Conservation (phyloP, 2,329 filamentous ascomycete species). For the Fusarium staphyleae region DNA sequence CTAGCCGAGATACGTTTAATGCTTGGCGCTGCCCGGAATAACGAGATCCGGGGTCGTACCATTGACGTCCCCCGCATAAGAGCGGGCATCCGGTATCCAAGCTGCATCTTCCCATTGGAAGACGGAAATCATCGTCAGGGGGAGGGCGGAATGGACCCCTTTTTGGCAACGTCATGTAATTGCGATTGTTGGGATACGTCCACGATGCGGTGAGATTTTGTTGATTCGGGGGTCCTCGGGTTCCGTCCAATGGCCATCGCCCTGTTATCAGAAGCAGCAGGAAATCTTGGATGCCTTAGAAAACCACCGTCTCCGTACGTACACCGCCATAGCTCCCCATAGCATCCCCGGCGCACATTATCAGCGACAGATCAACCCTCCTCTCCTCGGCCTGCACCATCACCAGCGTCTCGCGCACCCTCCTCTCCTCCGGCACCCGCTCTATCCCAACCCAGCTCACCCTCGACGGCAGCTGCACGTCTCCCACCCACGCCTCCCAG, state of each 20-base stretch:
- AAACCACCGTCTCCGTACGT: slow-evolving; percentile 23
- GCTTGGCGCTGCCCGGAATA: slow-evolving; percentile 27
- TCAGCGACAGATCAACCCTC: slow-evolving; percentile 30
- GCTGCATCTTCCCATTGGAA: slow-evolving; percentile 8
- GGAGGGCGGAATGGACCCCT: slow-evolving; percentile 10
- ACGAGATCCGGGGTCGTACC: slow-evolving; percentile 33
- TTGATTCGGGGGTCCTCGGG: slow-evolving; percentile 11
- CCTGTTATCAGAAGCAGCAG: too few species aligned
- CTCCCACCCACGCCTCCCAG: slow-evolving; percentile 36
- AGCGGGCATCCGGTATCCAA: slow-evolving; percentile 1
- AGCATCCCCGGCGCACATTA: slow-evolving; percentile 34
- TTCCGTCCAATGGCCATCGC: slow-evolving; percentile 3
- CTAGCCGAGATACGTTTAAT: not conserved
- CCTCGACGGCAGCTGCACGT: slow-evolving; percentile 10
- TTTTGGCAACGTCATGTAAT: not conserved
- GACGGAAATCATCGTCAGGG: not conserved
- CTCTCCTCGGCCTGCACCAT: slow-evolving; percentile 30
- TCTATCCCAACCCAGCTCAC: slow-evolving; percentile 36
- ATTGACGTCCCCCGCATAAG: slow-evolving; percentile 4
- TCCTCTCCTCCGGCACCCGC: slow-evolving; percentile 29
- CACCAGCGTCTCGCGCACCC: slow-evolving; percentile 38
- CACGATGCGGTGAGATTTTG: too few species aligned
- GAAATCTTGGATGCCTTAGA: too few species aligned
- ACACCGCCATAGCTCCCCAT: slow-evolving; percentile 19
- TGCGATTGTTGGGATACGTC: not conserved